Percentiles rank a stretch among this genome's conserved stretches.
Conservation (phyloP, 768 basidiomycete genomes). For the Erythrobasidium yunnanense region DNA sequence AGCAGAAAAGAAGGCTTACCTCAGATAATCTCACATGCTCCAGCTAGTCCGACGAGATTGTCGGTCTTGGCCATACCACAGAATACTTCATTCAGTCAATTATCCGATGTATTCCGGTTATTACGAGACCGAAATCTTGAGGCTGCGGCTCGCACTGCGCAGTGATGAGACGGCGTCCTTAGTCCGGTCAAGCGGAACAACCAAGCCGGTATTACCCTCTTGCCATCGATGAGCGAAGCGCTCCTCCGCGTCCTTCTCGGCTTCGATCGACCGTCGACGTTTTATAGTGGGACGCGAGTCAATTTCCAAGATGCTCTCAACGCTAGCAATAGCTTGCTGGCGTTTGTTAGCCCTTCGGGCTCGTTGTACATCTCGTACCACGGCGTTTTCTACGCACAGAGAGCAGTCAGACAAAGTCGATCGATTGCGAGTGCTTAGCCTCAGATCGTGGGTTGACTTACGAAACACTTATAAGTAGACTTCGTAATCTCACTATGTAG, state of each 20-base stretch:
- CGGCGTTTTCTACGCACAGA: not conserved
- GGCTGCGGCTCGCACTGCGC: no score
- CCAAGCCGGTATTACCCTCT: not conserved
- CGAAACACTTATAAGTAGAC: no score
- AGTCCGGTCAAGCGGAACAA: not conserved
- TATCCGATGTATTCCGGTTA: no score
- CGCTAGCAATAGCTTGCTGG: not conserved
- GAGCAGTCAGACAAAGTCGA: not conserved
- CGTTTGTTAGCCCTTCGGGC: not conserved
- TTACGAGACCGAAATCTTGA: no score
- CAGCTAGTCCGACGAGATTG: no score
- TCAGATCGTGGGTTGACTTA: not conserved
- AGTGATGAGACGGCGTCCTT: no score
- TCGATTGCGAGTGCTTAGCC: not conserved
- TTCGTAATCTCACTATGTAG: not conserved
- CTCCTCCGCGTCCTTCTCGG: not conserved
- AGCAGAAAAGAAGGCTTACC: no score
- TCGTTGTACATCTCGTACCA: slow-evolving; percentile 25
- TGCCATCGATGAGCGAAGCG: not conserved
- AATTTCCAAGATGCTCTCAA: not conserved
- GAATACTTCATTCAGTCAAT: no score
- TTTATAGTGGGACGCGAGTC: not conserved
- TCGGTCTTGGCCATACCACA: no score
- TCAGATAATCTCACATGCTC: no score
- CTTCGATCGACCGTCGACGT: not conserved